Evolutionary conservation across 495 filamentous ascomycete genomes (phyloP).

Genomic region (Penicillium bialowiezense): DNA sequence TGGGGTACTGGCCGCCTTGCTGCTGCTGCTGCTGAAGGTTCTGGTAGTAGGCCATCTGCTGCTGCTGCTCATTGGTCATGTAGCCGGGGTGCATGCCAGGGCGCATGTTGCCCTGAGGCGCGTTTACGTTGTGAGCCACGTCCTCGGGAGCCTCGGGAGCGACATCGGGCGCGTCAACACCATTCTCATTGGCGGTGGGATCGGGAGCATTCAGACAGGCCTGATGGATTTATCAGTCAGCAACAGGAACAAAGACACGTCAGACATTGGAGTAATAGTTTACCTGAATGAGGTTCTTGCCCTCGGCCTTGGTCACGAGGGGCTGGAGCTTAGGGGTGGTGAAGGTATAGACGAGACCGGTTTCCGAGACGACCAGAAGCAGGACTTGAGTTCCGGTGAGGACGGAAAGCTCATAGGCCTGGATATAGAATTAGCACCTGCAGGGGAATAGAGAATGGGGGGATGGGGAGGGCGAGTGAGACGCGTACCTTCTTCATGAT

Average conservation of each 20-base stretch:
- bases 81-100: slow-evolving; percentile 50
- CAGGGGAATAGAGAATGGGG: slow-evolving; percentile 9
- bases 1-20: slow-evolving; percentile 54
- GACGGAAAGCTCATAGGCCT: slow-evolving; percentile 98
- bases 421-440: neutral
- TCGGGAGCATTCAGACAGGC: slow-evolving; percentile 97
- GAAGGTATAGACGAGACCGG: slow-evolving; percentile 97
- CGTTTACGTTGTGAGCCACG: slow-evolving; percentile 51
- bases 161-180: slow-evolving; percentile 67
- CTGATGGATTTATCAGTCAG: slow-evolving; percentile 46
- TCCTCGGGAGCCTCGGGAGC: slow-evolving; percentile 57
- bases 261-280: slow-evolving; percentile 10
- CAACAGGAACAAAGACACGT: neutral
- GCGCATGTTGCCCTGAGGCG: slow-evolving; percentile 51
- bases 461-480: slow-evolving; percentile 25
- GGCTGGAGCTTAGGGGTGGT: slow-evolving; percentile 99
- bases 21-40: slow-evolving; percentile 56
- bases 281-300: slow-evolving; percentile 99
- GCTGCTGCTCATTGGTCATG: slow-evolving; percentile 57
- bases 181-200: slow-evolving; percentile 85
- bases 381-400: slow-evolving; percentile 98
- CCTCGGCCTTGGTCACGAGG: slow-evolving; percentile 97
- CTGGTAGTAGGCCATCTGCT: slow-evolving; percentile 58
- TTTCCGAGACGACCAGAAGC: slow-evolving; percentile 96
- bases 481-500: slow-evolving; percentile 99